phyloP scores from a whole-genome alignment of 2,329 filamentous ascomycete genomes.

The Lachnellula subtilissima region DNA sequence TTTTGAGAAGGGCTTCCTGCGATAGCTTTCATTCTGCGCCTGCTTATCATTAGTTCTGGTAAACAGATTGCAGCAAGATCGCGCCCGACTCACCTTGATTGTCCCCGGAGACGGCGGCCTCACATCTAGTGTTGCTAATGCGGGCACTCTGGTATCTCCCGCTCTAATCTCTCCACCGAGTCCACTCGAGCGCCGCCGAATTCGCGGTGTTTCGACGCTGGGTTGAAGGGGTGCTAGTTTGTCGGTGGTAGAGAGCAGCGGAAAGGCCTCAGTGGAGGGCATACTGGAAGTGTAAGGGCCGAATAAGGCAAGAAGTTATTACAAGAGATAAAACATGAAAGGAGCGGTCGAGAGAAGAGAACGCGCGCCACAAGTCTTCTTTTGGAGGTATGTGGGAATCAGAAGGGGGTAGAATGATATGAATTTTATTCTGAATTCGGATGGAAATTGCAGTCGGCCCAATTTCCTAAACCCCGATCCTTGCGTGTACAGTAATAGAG shows the following conservation, averaged over 20 bases:
- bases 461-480: no score
- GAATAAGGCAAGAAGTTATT: background rate
- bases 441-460: no score
- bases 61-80: background rate
- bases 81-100: constrained; percentile 21
- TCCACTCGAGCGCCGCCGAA: constrained; percentile 42
- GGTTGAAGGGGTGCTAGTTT: constrained; percentile 21
- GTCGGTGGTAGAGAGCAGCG: constrained; percentile 22
- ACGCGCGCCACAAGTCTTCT: background rate
- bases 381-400: no score
- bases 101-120: constrained; percentile 24
- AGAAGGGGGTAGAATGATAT: no score
- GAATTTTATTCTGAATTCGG: no score
- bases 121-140: constrained; percentile 42
- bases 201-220: constrained; percentile 23
- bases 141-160: constrained; percentile 46
- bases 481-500: no score
- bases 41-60: constrained; percentile 11
- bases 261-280: constrained; percentile 25
- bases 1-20: constrained; percentile 31
- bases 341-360: background rate
- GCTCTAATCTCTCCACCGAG: constrained; percentile 46
- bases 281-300: background rate
- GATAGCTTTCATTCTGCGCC: constrained; percentile 29
- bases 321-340: constrained; percentile 1